phyloP scores from a whole-genome alignment of 2,329 filamentous ascomycete genomes.

The Calonectria ilicicola region DNA sequence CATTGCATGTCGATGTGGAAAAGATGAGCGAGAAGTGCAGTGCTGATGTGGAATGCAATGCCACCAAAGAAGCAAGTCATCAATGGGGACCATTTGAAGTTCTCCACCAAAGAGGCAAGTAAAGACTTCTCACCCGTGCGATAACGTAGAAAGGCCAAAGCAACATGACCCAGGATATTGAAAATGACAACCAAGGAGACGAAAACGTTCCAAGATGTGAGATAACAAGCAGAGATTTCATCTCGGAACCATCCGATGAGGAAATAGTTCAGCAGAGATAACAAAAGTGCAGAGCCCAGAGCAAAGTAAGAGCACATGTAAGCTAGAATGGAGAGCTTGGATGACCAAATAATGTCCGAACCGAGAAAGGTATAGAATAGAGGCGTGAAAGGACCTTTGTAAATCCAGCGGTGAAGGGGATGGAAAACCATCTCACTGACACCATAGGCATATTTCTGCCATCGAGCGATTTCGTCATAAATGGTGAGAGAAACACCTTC shows the following conservation, averaged over 20 bases:
- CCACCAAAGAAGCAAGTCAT: conserved; percentile 59
- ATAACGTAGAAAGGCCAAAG: conserved; percentile 73
- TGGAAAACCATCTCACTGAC: conserved; percentile 21
- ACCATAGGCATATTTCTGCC: conserved; percentile 22
- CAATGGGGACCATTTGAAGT: conserved; percentile 73
- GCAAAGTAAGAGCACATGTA: conserved; percentile 81
- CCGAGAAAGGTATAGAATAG: conserved; percentile 52
- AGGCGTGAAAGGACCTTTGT: conserved; percentile 15
- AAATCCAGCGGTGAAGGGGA: conserved; percentile 15
- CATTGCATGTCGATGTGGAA: conserved; percentile 59
- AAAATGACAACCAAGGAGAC: conserved; percentile 75
- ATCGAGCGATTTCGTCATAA: conserved; percentile 18
- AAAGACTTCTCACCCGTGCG: conserved; percentile 67
- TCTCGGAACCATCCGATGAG: conserved; percentile 79
- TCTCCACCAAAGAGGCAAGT: conserved; percentile 53
- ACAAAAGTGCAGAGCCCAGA: conserved; percentile 74
- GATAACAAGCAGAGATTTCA: conserved; percentile 74
- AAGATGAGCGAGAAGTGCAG: conserved; percentile 56
- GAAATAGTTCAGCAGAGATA: conserved; percentile 78
- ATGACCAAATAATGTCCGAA: conserved; percentile 72
- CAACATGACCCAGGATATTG: conserved; percentile 69
- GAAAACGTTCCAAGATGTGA: conserved; percentile 75
- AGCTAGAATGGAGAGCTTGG: conserved; percentile 78
- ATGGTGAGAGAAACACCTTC: conserved; percentile 17
- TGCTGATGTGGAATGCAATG: conserved; percentile 55